These are phyloP conservation scores for Pilaira anomala DNA, from an alignment of 192 early-diverging fungal species.

Conservation along the genomic window DNA sequence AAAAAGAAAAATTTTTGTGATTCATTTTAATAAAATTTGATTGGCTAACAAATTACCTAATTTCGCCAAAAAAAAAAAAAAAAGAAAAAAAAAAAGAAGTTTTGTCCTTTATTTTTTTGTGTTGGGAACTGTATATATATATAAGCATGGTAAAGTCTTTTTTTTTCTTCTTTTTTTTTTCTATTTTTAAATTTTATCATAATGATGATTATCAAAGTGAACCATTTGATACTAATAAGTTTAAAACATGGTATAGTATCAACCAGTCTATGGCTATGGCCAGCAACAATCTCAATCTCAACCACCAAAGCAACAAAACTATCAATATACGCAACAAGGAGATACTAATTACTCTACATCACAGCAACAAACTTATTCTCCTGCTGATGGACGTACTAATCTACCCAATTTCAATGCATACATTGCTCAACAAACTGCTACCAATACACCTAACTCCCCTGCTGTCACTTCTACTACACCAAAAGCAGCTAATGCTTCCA, in stretches of 20 bases:
- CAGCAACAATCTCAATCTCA: conserved; percentile 8
- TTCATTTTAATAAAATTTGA: no score
- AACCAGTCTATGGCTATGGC: conserved; percentile 15
- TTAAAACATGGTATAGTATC: not conserved
- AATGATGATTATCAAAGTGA: no score
- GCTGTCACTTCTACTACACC: not conserved
- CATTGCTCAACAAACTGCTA: not conserved
- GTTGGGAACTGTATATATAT: no score
- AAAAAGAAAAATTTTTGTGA: no score
- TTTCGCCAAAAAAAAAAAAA: no score
- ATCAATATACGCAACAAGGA: conserved; percentile 2
- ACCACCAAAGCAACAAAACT: not conserved
- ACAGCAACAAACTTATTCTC: conserved; percentile 8
- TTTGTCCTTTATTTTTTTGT: no score
- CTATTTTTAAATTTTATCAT: no score
- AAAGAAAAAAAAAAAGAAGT: no score
- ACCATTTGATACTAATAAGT: no score
- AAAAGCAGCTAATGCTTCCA: not conserved
- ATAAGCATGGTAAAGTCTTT: no score
- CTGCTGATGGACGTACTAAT: conserved; percentile 1
- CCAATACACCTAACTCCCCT: not conserved
- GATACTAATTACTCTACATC: not conserved
- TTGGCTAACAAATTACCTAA: no score
- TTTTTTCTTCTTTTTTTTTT: no score
- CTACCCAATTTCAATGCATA: conserved; percentile 2